Evolutionary conservation across 495 filamentous ascomycete genomes (phyloP), one percentile per base, ranked within the genome.

Genomic region (Penicillium soppii): DNA sequence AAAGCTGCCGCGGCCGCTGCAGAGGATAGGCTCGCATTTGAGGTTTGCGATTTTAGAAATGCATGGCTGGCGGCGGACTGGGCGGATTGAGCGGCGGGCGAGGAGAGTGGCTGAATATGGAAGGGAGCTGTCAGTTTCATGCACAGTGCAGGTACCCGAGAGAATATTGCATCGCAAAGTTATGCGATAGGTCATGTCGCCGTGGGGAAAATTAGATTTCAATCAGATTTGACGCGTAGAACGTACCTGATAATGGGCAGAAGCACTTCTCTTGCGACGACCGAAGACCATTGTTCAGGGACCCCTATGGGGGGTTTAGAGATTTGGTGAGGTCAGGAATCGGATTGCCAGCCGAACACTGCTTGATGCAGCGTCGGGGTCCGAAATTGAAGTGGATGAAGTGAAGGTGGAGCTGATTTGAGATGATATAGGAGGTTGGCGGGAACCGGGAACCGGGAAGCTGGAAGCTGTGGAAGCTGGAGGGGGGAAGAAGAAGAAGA

Each of bases 1-100:
- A 96, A 75, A 16, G 91, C 91, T 16, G 91, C 83, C 7, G 90
- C 90, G 2, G 91, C 91, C 7, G 91, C 91, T 6, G 91, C 87
- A 23, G 85, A 84, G 16, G 91, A 94, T 23, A 96, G 78, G 32
- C 80, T 82, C 49, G 58, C 76, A 61, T 81, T 81, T 41, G 84
- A 82, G 30, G 82, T 70, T 69, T 81, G 79, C 58, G 83, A 81
- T 54, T 75, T 78, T 51, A 87, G 80, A 72, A 92, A 95, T 51
- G 91, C 91, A 72, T 87, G 82, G 56, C 80, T 81, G 43, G 91
- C 91, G 49, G 90, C 90, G 27, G 83, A 81, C 23, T 89, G 76
- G 51, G 85, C 83, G 39, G 88, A 81, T 59, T 85, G 83, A 29
- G 86, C 82, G 32, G 82, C 80, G 29, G 79, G 69, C 32, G 76